A percentile compares a stretch with the other conserved stretches of the same genome.
phyloP scores from a whole-genome alignment of 805 yeast species.

The Lachancea kluyveri region DNA sequence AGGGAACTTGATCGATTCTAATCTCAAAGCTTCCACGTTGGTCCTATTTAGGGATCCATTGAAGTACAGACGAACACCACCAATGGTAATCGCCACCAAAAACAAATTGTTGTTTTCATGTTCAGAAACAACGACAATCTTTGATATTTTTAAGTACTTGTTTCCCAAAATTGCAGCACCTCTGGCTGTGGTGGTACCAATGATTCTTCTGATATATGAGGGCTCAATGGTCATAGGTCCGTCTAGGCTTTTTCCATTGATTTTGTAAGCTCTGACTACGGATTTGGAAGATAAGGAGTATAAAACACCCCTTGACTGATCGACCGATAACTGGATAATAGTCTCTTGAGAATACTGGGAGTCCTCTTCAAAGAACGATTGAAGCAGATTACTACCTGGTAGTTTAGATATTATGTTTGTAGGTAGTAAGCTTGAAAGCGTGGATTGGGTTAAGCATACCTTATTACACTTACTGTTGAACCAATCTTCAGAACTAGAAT shows the following conservation, averaged over 20 bases:
- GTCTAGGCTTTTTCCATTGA: constrained; percentile 36
- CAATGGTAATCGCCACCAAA: constrained; percentile 70
- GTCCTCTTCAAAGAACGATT: constrained; percentile 31
- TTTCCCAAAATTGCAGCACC: constrained; percentile 51
- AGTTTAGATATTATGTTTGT: constrained; percentile 25
- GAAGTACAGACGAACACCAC: constrained; percentile 72
- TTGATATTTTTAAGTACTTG: constrained; percentile 54
- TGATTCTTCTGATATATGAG: constrained; percentile 32
- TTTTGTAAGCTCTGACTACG: constrained; percentile 70
- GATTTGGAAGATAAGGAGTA: constrained; percentile 82
- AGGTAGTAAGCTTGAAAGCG: constrained; percentile 48
- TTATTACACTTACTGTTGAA: constrained; percentile 78
- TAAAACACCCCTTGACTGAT: constrained; percentile 67
- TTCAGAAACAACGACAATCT: constrained; percentile 44
- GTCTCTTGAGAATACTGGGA: constrained; percentile 42
- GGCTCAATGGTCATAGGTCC: constrained; percentile 35
- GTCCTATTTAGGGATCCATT: constrained; percentile 35
- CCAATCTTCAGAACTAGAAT: constrained; percentile 80
- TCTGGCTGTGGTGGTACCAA: constrained; percentile 39
- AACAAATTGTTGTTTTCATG: constrained; percentile 64
- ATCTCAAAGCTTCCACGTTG: constrained; percentile 35
- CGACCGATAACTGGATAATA: constrained; percentile 61
- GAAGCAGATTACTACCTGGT: constrained; percentile 35
- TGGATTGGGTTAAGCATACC: constrained; percentile 72
- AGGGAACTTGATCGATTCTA: constrained; percentile 56